Evolutionary conservation across 192 early-diverging fungal genomes (phyloP).

Genomic region (Coemansia sp.): DNA sequence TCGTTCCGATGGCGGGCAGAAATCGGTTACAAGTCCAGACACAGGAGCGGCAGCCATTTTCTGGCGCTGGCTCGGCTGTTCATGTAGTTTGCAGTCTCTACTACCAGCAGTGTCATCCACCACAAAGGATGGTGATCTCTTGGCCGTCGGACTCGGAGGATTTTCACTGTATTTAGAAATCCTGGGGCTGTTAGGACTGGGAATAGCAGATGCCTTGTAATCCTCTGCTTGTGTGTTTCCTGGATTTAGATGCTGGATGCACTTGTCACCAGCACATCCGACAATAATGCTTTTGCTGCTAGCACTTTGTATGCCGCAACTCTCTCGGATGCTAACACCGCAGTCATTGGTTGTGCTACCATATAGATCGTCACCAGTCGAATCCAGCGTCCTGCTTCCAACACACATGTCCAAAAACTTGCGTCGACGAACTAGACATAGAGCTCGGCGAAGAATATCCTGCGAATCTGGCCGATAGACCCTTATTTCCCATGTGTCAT

Average conservation of each 20-base stretch:
- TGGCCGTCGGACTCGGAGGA: slow-evolving; percentile 13
- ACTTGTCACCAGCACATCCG: background rate
- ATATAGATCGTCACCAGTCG: background rate
- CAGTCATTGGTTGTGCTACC: background rate
- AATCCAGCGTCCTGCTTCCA: slow-evolving; percentile 15
- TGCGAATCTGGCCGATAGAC: slow-evolving; percentile 56
- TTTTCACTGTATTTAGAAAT: background rate
- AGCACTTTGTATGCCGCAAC: background rate
- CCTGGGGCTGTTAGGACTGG: slow-evolving; percentile 33
- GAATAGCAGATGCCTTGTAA: slow-evolving; percentile 45
- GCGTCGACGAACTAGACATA: slow-evolving; percentile 78
- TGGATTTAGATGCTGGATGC: background rate
- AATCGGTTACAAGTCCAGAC: background rate
- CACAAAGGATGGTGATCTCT: slow-evolving; percentile 13
- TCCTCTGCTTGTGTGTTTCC: slow-evolving; percentile 8
- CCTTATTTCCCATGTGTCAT: slow-evolving; percentile 49
- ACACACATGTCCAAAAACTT: slow-evolving; percentile 79
- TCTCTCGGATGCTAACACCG: background rate
- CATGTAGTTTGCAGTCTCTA: background rate
- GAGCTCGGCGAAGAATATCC: slow-evolving; percentile 70
- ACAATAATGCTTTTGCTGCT: background rate
- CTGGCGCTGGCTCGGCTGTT: slow-evolving; percentile 22
- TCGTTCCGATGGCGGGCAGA: background rate
- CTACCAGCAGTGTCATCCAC: background rate
- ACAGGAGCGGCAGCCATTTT: slow-evolving; percentile 6